Percentiles rank a stretch among this genome's conserved stretches.
These are phyloP conservation scores for Myrica gale DNA, from an alignment of 306 rosid species.

Conservation along the genomic window DNA sequence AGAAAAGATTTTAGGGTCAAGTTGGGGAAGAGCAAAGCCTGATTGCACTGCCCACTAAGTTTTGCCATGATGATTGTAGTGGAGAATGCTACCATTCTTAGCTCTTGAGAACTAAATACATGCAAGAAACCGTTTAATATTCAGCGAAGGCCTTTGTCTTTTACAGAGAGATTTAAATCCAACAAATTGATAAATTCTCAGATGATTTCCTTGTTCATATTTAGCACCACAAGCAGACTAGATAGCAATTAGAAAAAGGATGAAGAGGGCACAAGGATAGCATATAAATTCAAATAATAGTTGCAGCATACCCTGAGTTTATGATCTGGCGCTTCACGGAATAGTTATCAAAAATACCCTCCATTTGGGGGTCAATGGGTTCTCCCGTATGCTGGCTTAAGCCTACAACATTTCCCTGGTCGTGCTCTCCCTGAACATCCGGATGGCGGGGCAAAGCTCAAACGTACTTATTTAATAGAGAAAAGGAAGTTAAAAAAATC, in stretches of 20 bases:
- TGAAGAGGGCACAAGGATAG: background rate
- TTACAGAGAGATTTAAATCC: background rate
- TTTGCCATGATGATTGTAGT: background rate
- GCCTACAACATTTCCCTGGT: conserved; percentile 75
- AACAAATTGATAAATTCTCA: background rate
- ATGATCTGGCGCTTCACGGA: conserved; percentile 92
- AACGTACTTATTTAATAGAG: background rate
- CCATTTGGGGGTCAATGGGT: conserved; percentile 87
- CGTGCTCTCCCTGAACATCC: conserved; percentile 86
- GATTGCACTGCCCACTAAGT: too few species aligned
- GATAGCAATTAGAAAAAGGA: too few species aligned
- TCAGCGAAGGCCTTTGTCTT: background rate
- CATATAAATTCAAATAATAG: background rate
- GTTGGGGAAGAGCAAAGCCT: too few species aligned
- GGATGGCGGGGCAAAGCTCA: conserved; percentile 9
- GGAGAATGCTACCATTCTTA: background rate
- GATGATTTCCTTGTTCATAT: background rate
- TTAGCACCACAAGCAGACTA: background rate
- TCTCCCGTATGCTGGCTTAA: conserved; percentile 85
- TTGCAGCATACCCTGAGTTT: conserved; percentile 72
- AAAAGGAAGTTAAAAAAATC: background rate
- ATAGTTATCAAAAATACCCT: conserved; percentile 95
- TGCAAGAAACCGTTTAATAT: background rate
- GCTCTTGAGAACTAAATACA: background rate
- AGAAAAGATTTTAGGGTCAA: too few species aligned